Evolutionary conservation across 139 green algal genomes (phyloP).

Genomic region (Chlorella sp.): DNA sequence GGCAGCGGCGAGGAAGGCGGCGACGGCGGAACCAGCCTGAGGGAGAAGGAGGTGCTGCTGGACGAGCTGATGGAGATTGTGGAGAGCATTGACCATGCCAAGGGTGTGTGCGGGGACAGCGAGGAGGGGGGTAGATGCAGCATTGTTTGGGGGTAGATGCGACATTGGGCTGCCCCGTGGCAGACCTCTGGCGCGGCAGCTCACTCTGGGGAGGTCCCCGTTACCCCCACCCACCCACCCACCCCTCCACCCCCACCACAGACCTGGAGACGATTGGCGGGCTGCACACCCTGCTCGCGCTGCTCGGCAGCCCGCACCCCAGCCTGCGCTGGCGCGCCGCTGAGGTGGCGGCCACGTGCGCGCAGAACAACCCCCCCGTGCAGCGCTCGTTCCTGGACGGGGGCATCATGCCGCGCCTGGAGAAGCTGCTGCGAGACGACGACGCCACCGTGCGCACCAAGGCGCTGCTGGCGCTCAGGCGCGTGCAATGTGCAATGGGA

Average conservation of each 20-base stretch:
- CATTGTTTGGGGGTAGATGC: too few species aligned
- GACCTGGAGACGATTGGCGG: slow-evolving; percentile 86
- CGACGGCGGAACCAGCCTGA: not conserved
- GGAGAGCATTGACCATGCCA: slow-evolving; percentile 74
- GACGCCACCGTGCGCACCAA: slow-evolving; percentile 42
- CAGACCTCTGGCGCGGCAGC: too few species aligned
- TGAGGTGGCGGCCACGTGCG: slow-evolving; percentile 80
- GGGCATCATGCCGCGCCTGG: slow-evolving; percentile 58
- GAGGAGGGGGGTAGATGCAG: too few species aligned
- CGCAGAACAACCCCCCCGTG: slow-evolving; percentile 80
- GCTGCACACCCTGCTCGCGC: slow-evolving; percentile 67
- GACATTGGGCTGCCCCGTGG: too few species aligned
- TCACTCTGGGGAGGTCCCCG: too few species aligned
- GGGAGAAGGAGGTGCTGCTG: slow-evolving; percentile 66
- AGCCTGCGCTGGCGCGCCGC: slow-evolving; percentile 70
- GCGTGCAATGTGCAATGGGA: too few species aligned
- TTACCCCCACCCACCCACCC: not conserved
- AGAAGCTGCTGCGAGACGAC: slow-evolving; percentile 54
- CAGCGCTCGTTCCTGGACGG: slow-evolving; percentile 75
- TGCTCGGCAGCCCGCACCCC: slow-evolving; percentile 59
- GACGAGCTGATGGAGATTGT: slow-evolving; percentile 89
- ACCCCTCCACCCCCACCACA: slow-evolving; percentile 20
- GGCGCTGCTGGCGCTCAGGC: slow-evolving; percentile 67
- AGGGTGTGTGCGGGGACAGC: slow-evolving; percentile 1
- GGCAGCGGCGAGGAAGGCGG: too few species aligned